These are phyloP conservation scores for Mycena rebaudengoi DNA, from an alignment of 768 basidiomycete genomes.

Conservation along the genomic window DNA sequence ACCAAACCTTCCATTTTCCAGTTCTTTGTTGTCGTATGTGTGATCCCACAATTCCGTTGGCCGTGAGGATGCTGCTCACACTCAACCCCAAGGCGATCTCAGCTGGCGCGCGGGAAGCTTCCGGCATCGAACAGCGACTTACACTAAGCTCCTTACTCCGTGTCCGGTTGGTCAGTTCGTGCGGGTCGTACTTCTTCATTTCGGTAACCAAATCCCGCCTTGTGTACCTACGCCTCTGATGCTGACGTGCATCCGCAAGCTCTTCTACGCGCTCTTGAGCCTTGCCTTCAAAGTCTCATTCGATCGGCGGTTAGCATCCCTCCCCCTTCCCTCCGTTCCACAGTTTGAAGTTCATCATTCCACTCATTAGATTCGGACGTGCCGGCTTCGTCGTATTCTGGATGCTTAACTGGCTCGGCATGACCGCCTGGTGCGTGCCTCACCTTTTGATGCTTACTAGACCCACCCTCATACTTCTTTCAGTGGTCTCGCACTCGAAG, in stretches of 20 bases:
- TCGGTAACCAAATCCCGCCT: conserved; percentile 31
- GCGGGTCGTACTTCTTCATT: conserved; percentile 51
- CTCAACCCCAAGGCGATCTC: no score
- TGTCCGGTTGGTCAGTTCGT: conserved; percentile 49
- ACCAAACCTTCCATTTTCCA: conserved; percentile 38
- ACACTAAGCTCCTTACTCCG: conserved; percentile 47
- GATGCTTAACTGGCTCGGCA: conserved; percentile 69
- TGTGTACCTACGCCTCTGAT: neutral
- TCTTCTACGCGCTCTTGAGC: conserved; percentile 68
- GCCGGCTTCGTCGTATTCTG: conserved; percentile 71
- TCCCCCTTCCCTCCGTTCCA: neutral
- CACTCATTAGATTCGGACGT: conserved; percentile 52
- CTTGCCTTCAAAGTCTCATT: conserved; percentile 69
- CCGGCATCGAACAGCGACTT: conserved; percentile 50
- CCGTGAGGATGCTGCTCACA: no score
- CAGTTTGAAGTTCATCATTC: neutral
- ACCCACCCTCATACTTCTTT: no score
- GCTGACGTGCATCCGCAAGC: conserved; percentile 40
- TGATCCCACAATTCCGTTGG: no score
- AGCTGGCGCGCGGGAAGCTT: conserved; percentile 37
- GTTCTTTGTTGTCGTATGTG: conserved; percentile 40
- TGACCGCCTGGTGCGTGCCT: conserved; percentile 60
- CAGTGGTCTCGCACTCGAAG: conserved; percentile 70
- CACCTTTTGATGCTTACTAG: neutral
- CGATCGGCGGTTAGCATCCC: conserved; percentile 50